Evolutionary conservation across 768 basidiomycete species (phyloP), one percentile per base, ranked within the genome.

Genomic region (Pisolithus tinctorius): DNA sequence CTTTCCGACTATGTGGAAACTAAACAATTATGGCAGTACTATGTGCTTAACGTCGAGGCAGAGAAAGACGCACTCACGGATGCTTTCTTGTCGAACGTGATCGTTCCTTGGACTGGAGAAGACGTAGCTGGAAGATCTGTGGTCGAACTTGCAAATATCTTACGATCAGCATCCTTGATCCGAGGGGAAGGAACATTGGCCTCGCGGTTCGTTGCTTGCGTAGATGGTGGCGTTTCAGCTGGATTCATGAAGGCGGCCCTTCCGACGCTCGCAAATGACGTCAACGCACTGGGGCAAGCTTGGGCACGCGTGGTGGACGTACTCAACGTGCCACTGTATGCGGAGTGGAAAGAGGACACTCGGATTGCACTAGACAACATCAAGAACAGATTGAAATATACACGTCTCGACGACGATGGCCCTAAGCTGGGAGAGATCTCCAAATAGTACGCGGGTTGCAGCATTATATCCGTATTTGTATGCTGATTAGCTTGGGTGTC

Each of bases 11-110:
- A 78, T 26, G 60, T 93, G 55, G 79, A 85, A 52, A 72, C 70
- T 2, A 81, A 86, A 47, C 76, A 89, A 25, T 68, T 98, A 20
- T 99, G 92, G 91, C 87, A 98, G 61, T 99, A 85, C 72, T 99
- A 98, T 65, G 87, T 94, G 17, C 74, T 98, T 46, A 85, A 97
- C 61, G 75, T 82, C 10, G 70, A 72, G 37, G 68, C 74, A 25
- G 89, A 94, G 66, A 74, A 70, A 45, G 68, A 74, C 0, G 82
- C 81, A 3, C 70, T 95, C 30, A 59, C 59, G 20, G 59, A 49
- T 45, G 65, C 67, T 3, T 40, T 69, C 7, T 63, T 63, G 9
- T 61, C 61, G 4, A 58, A 70, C 5, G 70, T 74, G 23, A 56
- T 79, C 29, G 67, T 70, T 13, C 52, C 71, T 4, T 94, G 93